Conservation (phyloP, 495 filamentous ascomycete species). For the Aspergillus sparsus region DNA sequence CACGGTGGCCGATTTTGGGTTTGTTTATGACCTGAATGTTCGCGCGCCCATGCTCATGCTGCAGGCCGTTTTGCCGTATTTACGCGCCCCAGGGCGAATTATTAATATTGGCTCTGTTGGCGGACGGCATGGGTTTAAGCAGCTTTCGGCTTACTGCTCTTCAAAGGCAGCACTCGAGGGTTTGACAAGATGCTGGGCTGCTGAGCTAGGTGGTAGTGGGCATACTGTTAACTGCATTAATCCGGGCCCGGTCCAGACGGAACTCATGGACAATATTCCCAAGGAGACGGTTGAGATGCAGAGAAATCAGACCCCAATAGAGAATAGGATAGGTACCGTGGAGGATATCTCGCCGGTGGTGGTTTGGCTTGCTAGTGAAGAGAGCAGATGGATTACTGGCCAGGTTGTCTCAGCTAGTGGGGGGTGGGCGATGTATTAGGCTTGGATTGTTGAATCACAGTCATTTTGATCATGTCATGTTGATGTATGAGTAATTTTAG, state of each 20-base stretch:
- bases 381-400: slow-evolving; percentile 59
- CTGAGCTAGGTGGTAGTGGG: slow-evolving; percentile 43
- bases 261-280: slow-evolving; percentile 40
- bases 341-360: slow-evolving; percentile 62
- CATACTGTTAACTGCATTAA: slow-evolving; percentile 47
- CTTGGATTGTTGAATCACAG: too few species aligned
- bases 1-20: slow-evolving; percentile 1
- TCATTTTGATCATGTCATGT: slow-evolving; percentile 4
- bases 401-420: slow-evolving; percentile 60
- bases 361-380: slow-evolving; percentile 51
- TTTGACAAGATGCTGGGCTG: slow-evolving; percentile 43
- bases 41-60: slow-evolving; percentile 41
- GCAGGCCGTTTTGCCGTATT: slow-evolving; percentile 48
- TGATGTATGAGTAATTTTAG: too few species aligned
- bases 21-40: slow-evolving; percentile 34
- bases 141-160: slow-evolving; percentile 40
- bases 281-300: slow-evolving; percentile 37
- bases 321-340: slow-evolving; percentile 51
- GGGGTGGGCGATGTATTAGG: slow-evolving; percentile 33
- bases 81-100: slow-evolving; percentile 49
- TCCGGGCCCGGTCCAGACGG: slow-evolving; percentile 44
- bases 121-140: slow-evolving; percentile 40
- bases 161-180: slow-evolving; percentile 52
- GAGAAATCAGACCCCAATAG: slow-evolving; percentile 41
- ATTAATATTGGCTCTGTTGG: slow-evolving; percentile 57